A percentile compares a stretch with the other conserved stretches of the same genome.
Evolutionary conservation across 345 rosid species (phyloP).

Genomic region (Laguncularia racemosa): DNA sequence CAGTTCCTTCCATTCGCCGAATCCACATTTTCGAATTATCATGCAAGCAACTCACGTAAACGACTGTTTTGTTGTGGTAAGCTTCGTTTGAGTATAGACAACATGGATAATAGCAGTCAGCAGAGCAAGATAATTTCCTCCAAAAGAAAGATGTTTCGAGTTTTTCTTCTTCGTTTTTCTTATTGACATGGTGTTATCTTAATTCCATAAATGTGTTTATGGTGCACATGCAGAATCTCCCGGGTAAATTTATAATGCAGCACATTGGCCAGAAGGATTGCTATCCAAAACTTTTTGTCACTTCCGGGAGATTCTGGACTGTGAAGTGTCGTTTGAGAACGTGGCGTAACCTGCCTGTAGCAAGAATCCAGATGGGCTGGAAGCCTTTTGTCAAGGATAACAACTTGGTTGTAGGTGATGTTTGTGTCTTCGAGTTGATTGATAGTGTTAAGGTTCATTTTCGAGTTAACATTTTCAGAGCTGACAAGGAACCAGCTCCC

Average conservation of each 20-base stretch:
- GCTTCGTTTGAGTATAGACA: neutral
- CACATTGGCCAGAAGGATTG: neutral
- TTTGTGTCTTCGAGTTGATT: constrained; percentile 17
- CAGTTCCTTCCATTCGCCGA: neutral
- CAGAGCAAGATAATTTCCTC: too few relatives aligned
- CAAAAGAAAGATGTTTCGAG: neutral
- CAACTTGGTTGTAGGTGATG: constrained; percentile 12
- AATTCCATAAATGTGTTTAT: too few relatives aligned
- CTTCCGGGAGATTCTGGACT: constrained; percentile 1
- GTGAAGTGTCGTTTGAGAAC: neutral
- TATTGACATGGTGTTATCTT: too few relatives aligned
- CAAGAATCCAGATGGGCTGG: constrained; percentile 10
- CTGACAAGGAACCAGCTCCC: neutral
- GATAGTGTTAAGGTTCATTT: neutral
- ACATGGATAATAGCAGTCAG: too few relatives aligned
- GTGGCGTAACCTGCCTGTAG: neutral
- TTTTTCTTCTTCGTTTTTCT: too few relatives aligned
- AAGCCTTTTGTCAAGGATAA: constrained; percentile 13
- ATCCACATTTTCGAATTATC: neutral
- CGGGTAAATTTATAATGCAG: neutral
- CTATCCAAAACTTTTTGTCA: neutral
- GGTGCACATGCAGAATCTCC: constrained; percentile 3
- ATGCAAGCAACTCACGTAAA: neutral
- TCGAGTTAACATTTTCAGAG: constrained; percentile 9
- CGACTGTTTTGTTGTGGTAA: neutral